phyloP scores from a whole-genome alignment of 2,329 filamentous ascomycete species.

The Alternaria gaisen region DNA sequence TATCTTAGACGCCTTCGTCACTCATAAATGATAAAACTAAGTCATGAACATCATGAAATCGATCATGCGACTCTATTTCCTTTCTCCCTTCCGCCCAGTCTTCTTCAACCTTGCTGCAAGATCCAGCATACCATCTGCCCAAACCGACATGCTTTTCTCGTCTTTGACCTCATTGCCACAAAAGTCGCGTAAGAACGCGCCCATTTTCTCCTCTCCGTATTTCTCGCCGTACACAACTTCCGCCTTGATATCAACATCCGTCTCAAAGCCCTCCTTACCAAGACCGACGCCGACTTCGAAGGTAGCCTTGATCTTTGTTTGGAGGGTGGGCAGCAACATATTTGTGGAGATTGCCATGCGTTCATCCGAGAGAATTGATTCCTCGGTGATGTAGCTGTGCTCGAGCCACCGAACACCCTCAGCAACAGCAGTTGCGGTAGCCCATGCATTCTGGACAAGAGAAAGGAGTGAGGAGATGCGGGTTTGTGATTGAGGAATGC shows the following conservation, averaged over 20 bases:
- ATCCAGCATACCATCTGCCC: slow-evolving; percentile 56
- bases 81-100: slow-evolving; percentile 56
- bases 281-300: slow-evolving; percentile 64
- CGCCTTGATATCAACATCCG: slow-evolving; percentile 66
- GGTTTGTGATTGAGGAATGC: slow-evolving; percentile 66
- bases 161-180: slow-evolving; percentile 50
- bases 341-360: slow-evolving; percentile 68
- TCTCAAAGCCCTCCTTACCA: slow-evolving; percentile 56
- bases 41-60: slow-evolving; percentile 10
- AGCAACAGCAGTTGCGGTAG: slow-evolving; percentile 67
- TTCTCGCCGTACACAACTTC: slow-evolving; percentile 78
- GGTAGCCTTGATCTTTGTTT: slow-evolving; percentile 73
- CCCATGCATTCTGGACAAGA: slow-evolving; percentile 71
- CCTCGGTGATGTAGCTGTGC: slow-evolving; percentile 70
- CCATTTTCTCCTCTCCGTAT: slow-evolving; percentile 78
- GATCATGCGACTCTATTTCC: slow-evolving; percentile 25
- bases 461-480: slow-evolving; percentile 66
- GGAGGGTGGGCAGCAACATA: slow-evolving; percentile 69
- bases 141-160: slow-evolving; percentile 47
- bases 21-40: slow-evolving; percentile 23
- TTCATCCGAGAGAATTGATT: slow-evolving; percentile 71
- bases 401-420: slow-evolving; percentile 70
- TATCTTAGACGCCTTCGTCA: slow-evolving; percentile 22
- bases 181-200: slow-evolving; percentile 71
- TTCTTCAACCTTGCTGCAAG: slow-evolving; percentile 55